These are phyloP conservation scores for Panus rudis DNA, from an alignment of 768 basidiomycete genomes.

Conservation along the genomic window DNA sequence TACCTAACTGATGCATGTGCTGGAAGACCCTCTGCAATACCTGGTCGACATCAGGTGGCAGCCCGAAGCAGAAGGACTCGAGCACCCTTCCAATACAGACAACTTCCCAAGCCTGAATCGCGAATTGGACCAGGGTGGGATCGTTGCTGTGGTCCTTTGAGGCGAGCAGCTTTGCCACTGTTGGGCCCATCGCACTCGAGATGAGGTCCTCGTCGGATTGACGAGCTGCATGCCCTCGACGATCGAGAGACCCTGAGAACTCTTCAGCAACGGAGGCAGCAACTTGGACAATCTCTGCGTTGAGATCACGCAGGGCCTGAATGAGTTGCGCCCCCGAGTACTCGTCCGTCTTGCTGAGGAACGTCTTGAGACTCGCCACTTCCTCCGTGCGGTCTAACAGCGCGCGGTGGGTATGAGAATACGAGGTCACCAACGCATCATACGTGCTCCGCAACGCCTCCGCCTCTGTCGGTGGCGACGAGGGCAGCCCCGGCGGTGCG, in stretches of 20 bases:
- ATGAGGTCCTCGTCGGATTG: slow-evolving; percentile 23
- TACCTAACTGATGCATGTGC: slow-evolving; percentile 26
- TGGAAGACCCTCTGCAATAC: slow-evolving; percentile 22
- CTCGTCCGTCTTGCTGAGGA: slow-evolving; percentile 30
- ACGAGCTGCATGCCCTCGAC: slow-evolving; percentile 14
- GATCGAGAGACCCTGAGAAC: slow-evolving; percentile 19
- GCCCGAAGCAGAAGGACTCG: slow-evolving; percentile 27
- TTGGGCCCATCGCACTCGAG: slow-evolving; percentile 21
- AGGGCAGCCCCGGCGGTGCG: slow-evolving; percentile 5
- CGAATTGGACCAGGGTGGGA: slow-evolving; percentile 29
- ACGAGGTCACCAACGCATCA: slow-evolving; percentile 19
- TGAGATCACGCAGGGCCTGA: slow-evolving; percentile 27
- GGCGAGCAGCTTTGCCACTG: slow-evolving; percentile 22
- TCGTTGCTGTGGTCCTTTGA: slow-evolving; percentile 23
- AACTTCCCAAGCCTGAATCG: slow-evolving; percentile 31
- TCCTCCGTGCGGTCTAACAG: slow-evolving; percentile 25
- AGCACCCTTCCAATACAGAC: slow-evolving; percentile 25
- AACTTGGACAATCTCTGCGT: slow-evolving; percentile 29
- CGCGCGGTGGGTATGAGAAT: slow-evolving; percentile 17
- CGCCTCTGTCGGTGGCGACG: slow-evolving; percentile 12
- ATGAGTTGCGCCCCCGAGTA: slow-evolving; percentile 28
- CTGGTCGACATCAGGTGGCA: slow-evolving; percentile 23
- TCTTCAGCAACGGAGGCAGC: slow-evolving; percentile 27
- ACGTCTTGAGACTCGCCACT: slow-evolving; percentile 25
- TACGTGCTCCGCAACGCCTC: slow-evolving; percentile 15